Base-by-base conservation (phyloP, 768 basidiomycete genomes). In the Termitomyces bulborhizus region DNA sequence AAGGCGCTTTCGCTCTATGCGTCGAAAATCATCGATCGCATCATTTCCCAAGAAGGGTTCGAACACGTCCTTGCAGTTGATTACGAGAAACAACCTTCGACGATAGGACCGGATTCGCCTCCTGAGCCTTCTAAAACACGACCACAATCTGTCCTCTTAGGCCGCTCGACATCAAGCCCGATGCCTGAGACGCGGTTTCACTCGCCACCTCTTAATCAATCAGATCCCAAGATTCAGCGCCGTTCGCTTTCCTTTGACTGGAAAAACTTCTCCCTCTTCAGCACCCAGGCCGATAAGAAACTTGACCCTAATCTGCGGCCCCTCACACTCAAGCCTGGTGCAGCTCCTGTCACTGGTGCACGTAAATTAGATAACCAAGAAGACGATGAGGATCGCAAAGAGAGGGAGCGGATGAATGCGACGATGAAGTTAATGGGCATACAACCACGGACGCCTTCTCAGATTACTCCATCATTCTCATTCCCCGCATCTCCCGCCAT, bases 371-470 rank as follows among this genome's bases (percentile, higher is more conserved):
- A 95, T 56, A 92, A 85, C 1, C 75, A 80, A 40, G 95, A 98
- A 69, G 95, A 98, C 63, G 96, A 98, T 56, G 93, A 98, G 58
- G 94, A 97, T 65, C 77, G 83, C 39, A 80, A 78, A 58, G 93
- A 96, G 70, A 77, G 95, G 53, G 93, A 94, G 67, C 82, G 93
- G 15, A 76, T 98, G 53, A 79, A 88, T 60, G 92, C 92, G 15
- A 92, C 93, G 27, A 90, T 98, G 89, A 91, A 93, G 67, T 73
- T 96, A 29, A 93, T 95, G 87, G 96, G 96, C 4, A 91, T 96
- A 57, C 84, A 88, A 68, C 83, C 86, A 31, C 66, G 21, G 18
- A 56, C 74, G n/a, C 64, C 76, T 48, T 71, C 79, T 13, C 69
- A 79, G n/a, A 65, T 75, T 2, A 57, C 68, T 53, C 63, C 66